Conservation (phyloP, 2,329 filamentous ascomycete genomes). For the Fusarium solani-melongenae region DNA sequence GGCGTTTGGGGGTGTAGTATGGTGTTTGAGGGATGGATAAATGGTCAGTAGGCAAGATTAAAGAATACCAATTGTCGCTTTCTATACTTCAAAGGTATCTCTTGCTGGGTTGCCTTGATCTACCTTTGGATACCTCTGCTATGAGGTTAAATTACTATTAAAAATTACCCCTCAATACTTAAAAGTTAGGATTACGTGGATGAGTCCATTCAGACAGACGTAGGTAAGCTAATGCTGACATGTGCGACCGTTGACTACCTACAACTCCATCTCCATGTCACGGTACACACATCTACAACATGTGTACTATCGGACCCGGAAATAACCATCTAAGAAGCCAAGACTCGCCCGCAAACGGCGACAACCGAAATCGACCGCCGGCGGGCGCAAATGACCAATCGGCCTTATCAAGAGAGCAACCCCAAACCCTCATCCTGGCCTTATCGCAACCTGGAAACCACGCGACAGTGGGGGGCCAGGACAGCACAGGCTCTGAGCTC, state of each 20-base stretch:
- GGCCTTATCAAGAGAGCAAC: conserved; percentile 1
- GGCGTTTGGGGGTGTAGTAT: conserved; percentile 29
- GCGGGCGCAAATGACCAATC: conserved; percentile 12
- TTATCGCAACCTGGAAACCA: conserved; percentile 8
- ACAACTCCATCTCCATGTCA: neutral
- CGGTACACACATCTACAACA: neutral
- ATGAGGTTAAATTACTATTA: no score
- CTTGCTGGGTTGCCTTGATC: no score
- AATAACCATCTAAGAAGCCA: neutral
- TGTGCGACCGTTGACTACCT: neutral
- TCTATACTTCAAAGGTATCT: neutral
- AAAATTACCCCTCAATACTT: no score
- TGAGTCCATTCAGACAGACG: neutral
- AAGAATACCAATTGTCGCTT: conserved; percentile 19
- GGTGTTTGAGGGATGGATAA: conserved; percentile 22
- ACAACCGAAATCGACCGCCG: neutral
- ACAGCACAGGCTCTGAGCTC: neutral
- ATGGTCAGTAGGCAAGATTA: conserved; percentile 1
- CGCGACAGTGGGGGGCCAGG: conserved; percentile 1
- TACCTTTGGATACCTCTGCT: no score
- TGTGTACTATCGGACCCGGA: neutral
- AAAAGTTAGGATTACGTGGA: neutral
- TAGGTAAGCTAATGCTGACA: neutral
- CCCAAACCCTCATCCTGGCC: neutral
- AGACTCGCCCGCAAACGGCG: neutral